Conservation (phyloP, 306 rosid genomes). For the Bauhinia variegata region DNA sequence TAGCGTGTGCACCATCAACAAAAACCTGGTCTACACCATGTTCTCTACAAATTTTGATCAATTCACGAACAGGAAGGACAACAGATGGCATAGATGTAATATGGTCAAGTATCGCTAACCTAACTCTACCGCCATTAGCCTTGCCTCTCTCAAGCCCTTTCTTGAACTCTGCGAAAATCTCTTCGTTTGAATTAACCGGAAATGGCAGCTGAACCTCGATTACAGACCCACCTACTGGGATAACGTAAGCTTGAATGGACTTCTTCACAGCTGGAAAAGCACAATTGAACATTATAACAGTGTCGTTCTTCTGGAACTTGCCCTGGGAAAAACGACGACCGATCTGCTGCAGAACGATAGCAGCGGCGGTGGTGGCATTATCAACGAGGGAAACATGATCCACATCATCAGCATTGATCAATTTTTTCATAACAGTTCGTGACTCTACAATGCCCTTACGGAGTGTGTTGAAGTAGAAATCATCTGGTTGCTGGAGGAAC, state of each 20-base stretch:
- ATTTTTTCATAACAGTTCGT: slow-evolving; percentile 36
- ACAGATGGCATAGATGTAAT: slow-evolving; percentile 67
- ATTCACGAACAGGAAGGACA: slow-evolving; percentile 53
- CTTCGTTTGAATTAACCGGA: slow-evolving; percentile 50
- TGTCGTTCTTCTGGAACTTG: slow-evolving; percentile 33
- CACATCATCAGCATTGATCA: slow-evolving; percentile 51
- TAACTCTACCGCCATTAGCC: slow-evolving; percentile 53
- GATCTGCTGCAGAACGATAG: slow-evolving; percentile 60
- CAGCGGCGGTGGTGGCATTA: slow-evolving; percentile 69
- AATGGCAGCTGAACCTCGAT: slow-evolving; percentile 60
- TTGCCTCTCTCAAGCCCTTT: slow-evolving; percentile 54
- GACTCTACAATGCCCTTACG: slow-evolving; percentile 40
- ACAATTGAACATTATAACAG: slow-evolving; percentile 54
- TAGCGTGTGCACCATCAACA: slow-evolving; percentile 66
- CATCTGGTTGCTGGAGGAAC: slow-evolving; percentile 65
- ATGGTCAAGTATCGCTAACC: slow-evolving; percentile 66
- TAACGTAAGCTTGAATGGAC: slow-evolving; percentile 62
- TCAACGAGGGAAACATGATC: slow-evolving; percentile 55
- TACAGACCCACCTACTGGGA: slow-evolving; percentile 47
- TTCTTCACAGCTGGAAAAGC: slow-evolving; percentile 65
- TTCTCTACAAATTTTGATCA: slow-evolving; percentile 54
- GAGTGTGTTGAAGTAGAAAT: slow-evolving; percentile 53
- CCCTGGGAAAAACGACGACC: slow-evolving; percentile 42
- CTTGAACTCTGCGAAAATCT: slow-evolving; percentile 48
- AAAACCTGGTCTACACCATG: slow-evolving; percentile 64